Evolutionary conservation across 1,284 basidiomycete genomes (phyloP).

Genomic region (Heterobasidion occidentale): DNA sequence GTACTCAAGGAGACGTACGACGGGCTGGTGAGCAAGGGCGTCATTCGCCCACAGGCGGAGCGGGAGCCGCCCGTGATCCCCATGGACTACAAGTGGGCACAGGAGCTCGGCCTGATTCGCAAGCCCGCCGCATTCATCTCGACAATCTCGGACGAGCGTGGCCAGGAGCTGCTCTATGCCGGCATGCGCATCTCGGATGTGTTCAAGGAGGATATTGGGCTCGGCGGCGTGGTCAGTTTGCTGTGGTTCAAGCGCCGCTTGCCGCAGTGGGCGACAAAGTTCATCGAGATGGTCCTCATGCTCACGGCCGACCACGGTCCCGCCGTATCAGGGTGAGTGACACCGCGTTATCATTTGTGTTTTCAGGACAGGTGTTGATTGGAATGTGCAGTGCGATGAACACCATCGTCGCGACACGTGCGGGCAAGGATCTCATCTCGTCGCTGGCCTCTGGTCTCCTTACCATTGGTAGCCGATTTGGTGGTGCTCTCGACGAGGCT

Average conservation of each 20-base stretch:
- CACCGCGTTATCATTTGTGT: background rate
- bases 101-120: constrained; percentile 96
- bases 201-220: constrained; percentile 95
- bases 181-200: constrained; percentile 99
- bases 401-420: constrained; percentile 98
- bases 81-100: constrained; percentile 99
- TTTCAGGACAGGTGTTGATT: constrained; percentile 1
- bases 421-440: constrained; percentile 97
- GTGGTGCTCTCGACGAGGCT: constrained; percentile 98
- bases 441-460: constrained; percentile 94
- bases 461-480: constrained; percentile 97
- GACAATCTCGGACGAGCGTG: constrained; percentile 98
- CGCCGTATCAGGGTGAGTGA: constrained; percentile 70
- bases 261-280: constrained; percentile 84
- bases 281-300: constrained; percentile 99
- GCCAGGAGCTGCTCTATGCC: constrained; percentile 96
- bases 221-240: constrained; percentile 94
- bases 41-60: constrained; percentile 72
- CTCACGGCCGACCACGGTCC: constrained; percentile 98
- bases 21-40: constrained; percentile 66
- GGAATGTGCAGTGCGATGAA: constrained; percentile 85
- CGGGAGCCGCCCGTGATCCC: constrained; percentile 92
- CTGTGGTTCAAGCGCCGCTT: constrained; percentile 98
- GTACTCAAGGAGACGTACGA: constrained; percentile 86
- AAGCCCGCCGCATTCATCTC: constrained; percentile 99